These are phyloP conservation scores for Ceriops decandra DNA, from an alignment of 345 rosid genomes.

Conservation along the genomic window DNA sequence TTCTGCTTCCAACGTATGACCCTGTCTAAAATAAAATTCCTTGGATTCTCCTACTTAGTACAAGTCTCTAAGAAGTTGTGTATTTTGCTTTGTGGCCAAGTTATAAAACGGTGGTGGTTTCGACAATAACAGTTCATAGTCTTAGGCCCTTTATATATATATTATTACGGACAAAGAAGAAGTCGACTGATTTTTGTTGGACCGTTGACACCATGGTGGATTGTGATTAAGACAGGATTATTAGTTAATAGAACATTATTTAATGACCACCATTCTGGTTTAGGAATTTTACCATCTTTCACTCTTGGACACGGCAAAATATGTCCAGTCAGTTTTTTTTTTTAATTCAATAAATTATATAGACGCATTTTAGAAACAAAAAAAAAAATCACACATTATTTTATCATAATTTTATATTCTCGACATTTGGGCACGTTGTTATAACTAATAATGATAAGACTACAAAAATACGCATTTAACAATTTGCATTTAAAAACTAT, in stretches of 20 bases:
- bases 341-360: too few species aligned
- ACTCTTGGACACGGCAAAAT: too few species aligned
- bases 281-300: background rate
- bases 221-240: slow-evolving; percentile 16
- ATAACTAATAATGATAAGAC: too few species aligned
- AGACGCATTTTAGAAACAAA: too few species aligned
- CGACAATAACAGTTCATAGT: slow-evolving; percentile 1
- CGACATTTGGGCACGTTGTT: too few species aligned
- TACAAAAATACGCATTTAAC: too few species aligned
- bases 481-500: too few species aligned
- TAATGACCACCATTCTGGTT: background rate
- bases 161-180: slow-evolving; percentile 1
- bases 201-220: slow-evolving; percentile 45
- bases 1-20: slow-evolving; percentile 10
- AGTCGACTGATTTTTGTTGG: slow-evolving; percentile 22
- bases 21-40: background rate
- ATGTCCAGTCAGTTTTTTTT: too few species aligned
- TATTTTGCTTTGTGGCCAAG: slow-evolving; percentile 26
- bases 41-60: slow-evolving; percentile 1
- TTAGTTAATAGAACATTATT: background rate
- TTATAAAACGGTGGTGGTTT: background rate
- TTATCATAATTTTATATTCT: too few species aligned
- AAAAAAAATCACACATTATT: too few species aligned
- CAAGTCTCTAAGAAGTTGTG: slow-evolving; percentile 8
- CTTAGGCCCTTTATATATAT: slow-evolving; percentile 20